phyloP scores from a whole-genome alignment of 495 filamentous ascomycete species.

The Cetradonia linearis region DNA sequence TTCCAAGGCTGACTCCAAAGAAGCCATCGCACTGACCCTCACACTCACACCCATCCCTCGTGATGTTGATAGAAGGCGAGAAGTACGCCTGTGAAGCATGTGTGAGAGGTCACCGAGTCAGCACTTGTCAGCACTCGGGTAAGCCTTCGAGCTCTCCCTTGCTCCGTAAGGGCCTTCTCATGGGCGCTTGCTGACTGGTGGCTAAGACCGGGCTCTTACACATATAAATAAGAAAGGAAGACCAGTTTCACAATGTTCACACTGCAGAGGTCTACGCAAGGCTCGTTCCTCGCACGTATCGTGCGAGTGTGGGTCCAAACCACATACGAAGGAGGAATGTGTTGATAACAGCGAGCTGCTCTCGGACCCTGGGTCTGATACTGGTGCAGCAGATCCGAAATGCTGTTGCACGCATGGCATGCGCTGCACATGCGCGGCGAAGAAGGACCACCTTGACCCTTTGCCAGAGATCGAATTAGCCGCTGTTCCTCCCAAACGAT shows the following conservation, averaged over 20 bases:
- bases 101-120: constrained; percentile 86
- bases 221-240: constrained; percentile 99
- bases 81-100: constrained; percentile 91
- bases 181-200: constrained; percentile 26
- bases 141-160: constrained; percentile 35
- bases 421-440: constrained; percentile 84
- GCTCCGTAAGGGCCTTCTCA: constrained; percentile 26
- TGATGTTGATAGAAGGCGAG: constrained; percentile 80
- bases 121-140: constrained; percentile 88
- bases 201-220: constrained; percentile 75
- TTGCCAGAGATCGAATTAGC: constrained; percentile 55
- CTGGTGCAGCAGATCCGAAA: constrained; percentile 48
- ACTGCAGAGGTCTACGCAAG: constrained; percentile 95
- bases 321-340: constrained; percentile 55
- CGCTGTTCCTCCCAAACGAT: constrained; percentile 36
- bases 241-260: constrained; percentile 94
- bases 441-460: constrained; percentile 79
- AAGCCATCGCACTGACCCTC: constrained; percentile 1
- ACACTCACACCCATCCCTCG: constrained; percentile 26
- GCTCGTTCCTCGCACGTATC: constrained; percentile 90
- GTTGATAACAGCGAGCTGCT: constrained; percentile 46
- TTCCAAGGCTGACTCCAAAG: constrained; percentile 7
- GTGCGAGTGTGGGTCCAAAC: constrained; percentile 94
- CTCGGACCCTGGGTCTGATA: constrained; percentile 35
- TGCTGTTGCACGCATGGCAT: constrained; percentile 88